Conservation (phyloP, 305 asterid genomes). For the Ilex paraguariensis region DNA sequence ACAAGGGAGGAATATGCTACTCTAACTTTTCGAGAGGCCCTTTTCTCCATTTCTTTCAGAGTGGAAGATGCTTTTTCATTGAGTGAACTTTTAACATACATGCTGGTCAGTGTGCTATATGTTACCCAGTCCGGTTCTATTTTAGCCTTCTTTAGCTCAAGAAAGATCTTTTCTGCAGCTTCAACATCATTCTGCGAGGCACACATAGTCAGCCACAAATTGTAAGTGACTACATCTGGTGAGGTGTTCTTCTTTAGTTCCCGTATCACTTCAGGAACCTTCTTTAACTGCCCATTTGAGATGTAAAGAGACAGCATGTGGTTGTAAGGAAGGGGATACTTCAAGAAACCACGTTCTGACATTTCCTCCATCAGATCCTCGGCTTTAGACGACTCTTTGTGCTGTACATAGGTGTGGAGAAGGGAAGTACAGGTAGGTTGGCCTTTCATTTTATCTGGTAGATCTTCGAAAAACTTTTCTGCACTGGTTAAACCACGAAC, state of each 20-base stretch:
- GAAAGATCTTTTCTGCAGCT: slow-evolving; percentile 58
- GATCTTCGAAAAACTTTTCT: slow-evolving; percentile 75
- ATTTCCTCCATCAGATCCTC: slow-evolving; percentile 76
- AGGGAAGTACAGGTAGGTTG: slow-evolving; percentile 73
- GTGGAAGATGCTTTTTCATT: slow-evolving; percentile 57
- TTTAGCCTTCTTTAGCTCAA: slow-evolving; percentile 51
- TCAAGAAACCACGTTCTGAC: slow-evolving; percentile 70
- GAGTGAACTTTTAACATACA: slow-evolving; percentile 65
- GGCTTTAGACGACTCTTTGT: slow-evolving; percentile 52
- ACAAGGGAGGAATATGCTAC: slow-evolving; percentile 67
- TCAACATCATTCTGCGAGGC: slow-evolving; percentile 57
- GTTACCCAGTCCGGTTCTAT: slow-evolving; percentile 86
- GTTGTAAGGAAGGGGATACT: slow-evolving; percentile 67
- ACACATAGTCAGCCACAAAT: slow-evolving; percentile 66
- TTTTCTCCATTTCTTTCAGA: slow-evolving; percentile 80
- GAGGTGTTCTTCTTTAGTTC: slow-evolving; percentile 59
- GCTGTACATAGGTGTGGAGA: slow-evolving; percentile 78
- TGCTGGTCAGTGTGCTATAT: slow-evolving; percentile 69
- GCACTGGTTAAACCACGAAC: slow-evolving; percentile 77
- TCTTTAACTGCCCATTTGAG: slow-evolving; percentile 57
- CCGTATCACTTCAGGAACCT: slow-evolving; percentile 46
- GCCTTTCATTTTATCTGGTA: slow-evolving; percentile 69
- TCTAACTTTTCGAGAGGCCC: slow-evolving; percentile 49
- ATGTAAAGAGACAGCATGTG: slow-evolving; percentile 74
- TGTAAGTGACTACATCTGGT: slow-evolving; percentile 80